A percentile compares a stretch with the other conserved stretches of the same genome.
phyloP scores from a whole-genome alignment of 352 stramenopile species.

The Globisporangium alternatum region DNA sequence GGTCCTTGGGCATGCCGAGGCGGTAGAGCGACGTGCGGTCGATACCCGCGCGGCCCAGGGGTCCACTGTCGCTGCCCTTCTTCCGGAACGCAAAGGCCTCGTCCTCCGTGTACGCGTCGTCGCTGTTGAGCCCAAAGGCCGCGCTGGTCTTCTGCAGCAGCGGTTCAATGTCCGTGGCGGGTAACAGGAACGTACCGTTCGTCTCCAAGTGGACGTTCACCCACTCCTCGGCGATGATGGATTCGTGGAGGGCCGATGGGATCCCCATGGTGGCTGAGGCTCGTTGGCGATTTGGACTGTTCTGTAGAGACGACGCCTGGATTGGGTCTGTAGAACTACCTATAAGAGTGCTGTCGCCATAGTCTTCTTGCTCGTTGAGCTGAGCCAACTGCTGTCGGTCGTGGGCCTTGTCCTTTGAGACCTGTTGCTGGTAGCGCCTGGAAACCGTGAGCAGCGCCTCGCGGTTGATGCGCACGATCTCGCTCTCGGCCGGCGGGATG shows the following conservation, averaged over 20 bases:
- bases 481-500: conserved; percentile 57
- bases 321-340: neutral
- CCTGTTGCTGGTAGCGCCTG: conserved; percentile 18
- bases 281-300: conserved; percentile 19
- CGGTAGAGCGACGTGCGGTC: conserved; percentile 68
- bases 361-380: neutral
- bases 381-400: neutral
- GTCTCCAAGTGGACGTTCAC: conserved; percentile 75
- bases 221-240: conserved; percentile 75
- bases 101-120: conserved; percentile 36
- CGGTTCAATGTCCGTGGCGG: conserved; percentile 39
- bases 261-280: conserved; percentile 15
- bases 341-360: neutral
- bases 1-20: conserved; percentile 70
- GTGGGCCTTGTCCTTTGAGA: conserved; percentile 11
- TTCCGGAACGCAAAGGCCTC: conserved; percentile 52
- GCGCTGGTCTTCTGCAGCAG: conserved; percentile 34
- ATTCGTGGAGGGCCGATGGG: conserved; percentile 48
- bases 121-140: conserved; percentile 15
- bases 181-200: conserved; percentile 46
- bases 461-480: conserved; percentile 72
- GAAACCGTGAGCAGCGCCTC: conserved; percentile 30
- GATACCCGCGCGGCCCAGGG: conserved; percentile 61
- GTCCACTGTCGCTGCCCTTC: conserved; percentile 24
- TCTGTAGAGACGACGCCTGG: neutral